Base-by-base conservation (phyloP, 129 eudicot genomes). In the Centrapalus pauciflorus region DNA sequence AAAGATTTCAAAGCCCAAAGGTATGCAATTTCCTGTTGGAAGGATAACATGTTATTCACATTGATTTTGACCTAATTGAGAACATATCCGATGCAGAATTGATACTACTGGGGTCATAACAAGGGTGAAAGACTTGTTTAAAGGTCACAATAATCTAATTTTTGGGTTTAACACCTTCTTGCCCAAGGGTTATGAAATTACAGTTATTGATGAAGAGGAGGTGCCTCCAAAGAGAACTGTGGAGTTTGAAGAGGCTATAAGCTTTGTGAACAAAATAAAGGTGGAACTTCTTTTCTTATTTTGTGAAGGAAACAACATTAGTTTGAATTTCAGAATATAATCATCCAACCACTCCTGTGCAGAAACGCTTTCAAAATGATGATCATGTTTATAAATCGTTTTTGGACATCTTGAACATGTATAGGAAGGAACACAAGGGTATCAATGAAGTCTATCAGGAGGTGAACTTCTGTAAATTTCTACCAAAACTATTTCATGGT, bases 261-360 rank as follows among this genome's bases (percentile, higher is more conserved):
- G 83, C 81, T 93, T 93, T 78, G 99, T 93, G 14, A 89, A 93
- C 83, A 93, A 93, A 82, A 89, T 93, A 71, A 93, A 93, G 96
- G 99, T 93, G 46, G 32, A 38, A 0, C 50, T 40, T 23, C 12
- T 24, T 1, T 72, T 55, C 29, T 6, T 37, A 43, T 27, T 55
- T 33, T n/a, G 56, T 37, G 64, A 51, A 51, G 17, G 50, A 63
- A 30, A 28, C 64, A 5, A 58, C 38, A 51, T 14, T 17, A 55
- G 27, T 45, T 57, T 58, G 0, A 13, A 9, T 51, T 24, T 24
- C 7, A 4, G 14, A 19, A 16, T 45, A 57, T 57, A 27, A 19
- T 51, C 4, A 25, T 48, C 17, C 32, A 64, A 51, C 67, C 58
- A 29, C 27, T 38, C 27, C 24, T 72, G 55, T 87, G 80, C 92